Conservation (phyloP, 768 basidiomycete genomes). For the Strobilomyces dryophilus region DNA sequence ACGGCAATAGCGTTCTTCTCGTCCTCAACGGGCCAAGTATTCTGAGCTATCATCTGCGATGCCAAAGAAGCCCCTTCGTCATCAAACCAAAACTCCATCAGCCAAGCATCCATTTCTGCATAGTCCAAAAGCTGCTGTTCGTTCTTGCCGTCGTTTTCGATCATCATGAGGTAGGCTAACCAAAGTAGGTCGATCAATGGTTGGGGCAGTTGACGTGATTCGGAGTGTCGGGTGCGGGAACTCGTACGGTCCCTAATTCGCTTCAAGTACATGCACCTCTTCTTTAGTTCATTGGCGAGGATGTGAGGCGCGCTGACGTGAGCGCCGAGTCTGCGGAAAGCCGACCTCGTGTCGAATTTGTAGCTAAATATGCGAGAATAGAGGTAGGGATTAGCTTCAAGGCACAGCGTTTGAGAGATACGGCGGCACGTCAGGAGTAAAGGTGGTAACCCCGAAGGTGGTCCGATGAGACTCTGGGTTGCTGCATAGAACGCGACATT, state of each 20-base stretch:
- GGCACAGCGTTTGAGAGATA: constrained; percentile 47
- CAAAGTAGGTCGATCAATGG: constrained; percentile 47
- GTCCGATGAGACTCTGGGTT: constrained; percentile 50
- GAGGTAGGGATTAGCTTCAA: constrained; percentile 56
- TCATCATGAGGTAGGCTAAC: constrained; percentile 70
- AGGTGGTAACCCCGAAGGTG: constrained; percentile 55
- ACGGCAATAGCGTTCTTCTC: constrained; percentile 57
- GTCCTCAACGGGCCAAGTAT: constrained; percentile 55
- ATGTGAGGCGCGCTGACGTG: constrained; percentile 37
- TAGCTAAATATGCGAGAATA: constrained; percentile 65
- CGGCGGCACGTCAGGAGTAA: constrained; percentile 49
- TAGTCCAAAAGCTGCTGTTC: constrained; percentile 66
- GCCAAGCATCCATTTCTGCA: constrained; percentile 58
- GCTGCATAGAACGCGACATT: constrained; percentile 68
- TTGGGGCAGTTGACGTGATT: constrained; percentile 21
- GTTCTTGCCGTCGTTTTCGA: constrained; percentile 79
- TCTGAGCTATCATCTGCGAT: constrained; percentile 35
- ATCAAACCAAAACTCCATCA: constrained; percentile 65
- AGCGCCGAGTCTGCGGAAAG: constrained; percentile 46
- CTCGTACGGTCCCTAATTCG: constrained; percentile 43
- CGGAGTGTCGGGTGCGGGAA: constrained; percentile 16
- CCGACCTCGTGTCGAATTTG: constrained; percentile 62
- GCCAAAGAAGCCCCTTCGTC: constrained; percentile 53
- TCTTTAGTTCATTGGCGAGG: constrained; percentile 60
- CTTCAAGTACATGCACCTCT: constrained; percentile 55